Percentiles rank a stretch among this genome's conserved stretches.
Conservation (phyloP, 306 rosid genomes). For the Purshia tridentata region DNA sequence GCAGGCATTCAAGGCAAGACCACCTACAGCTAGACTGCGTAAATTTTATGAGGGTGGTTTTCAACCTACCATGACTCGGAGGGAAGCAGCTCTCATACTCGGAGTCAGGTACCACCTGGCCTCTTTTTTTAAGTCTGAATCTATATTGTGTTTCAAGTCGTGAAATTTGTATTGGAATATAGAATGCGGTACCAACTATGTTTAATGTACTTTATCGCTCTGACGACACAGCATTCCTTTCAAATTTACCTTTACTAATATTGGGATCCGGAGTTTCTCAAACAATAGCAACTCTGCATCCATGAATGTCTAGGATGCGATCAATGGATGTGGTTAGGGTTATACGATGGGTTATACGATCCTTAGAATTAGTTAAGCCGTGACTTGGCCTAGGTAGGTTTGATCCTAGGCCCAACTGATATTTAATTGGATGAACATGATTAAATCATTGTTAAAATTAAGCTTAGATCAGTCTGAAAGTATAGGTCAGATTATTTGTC, state of each 20-base stretch:
- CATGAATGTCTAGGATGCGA: background rate
- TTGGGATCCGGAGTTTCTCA: background rate
- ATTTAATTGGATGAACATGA: background rate
- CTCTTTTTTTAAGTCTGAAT: background rate
- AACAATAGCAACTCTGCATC: background rate
- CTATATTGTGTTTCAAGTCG: background rate
- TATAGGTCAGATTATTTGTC: background rate
- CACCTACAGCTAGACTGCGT: slow-evolving; percentile 45
- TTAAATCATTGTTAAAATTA: background rate
- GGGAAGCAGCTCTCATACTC: slow-evolving; percentile 80
- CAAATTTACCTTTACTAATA: background rate
- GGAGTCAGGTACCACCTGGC: slow-evolving; percentile 60
- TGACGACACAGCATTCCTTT: background rate
- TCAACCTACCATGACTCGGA: slow-evolving; percentile 62
- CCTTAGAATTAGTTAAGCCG: background rate
- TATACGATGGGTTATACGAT: background rate
- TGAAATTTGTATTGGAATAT: background rate
- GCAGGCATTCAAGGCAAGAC: slow-evolving; percentile 76
- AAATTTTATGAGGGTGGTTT: slow-evolving; percentile 85
- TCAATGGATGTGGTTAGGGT: background rate
- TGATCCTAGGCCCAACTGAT: background rate
- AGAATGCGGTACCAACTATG: background rate
- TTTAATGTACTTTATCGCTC: background rate
- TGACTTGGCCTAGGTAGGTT: background rate
- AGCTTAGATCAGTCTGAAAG: background rate